Evolutionary conservation across 768 basidiomycete species (phyloP).

Genomic region (Pulveroboletus ravenelii): DNA sequence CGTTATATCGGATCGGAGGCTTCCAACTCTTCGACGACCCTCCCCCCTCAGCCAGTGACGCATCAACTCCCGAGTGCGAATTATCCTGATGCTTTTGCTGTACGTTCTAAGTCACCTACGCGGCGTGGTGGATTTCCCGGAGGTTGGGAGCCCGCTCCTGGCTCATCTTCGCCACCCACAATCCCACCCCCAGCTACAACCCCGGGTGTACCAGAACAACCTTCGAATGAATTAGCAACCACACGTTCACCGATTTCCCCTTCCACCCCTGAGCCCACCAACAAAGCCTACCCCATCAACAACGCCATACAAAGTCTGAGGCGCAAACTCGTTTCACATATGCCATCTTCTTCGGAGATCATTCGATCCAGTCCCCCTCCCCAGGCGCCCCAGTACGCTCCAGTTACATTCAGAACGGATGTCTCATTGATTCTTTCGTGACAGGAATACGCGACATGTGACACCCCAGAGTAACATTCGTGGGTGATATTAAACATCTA

Average conservation of each 20-base stretch:
- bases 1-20: slow-evolving; percentile 21
- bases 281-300: slow-evolving; percentile 5
- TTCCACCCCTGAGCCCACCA: slow-evolving; percentile 2
- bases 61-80: slow-evolving; percentile 10
- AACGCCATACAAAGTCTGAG: slow-evolving; percentile 24
- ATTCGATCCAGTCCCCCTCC: slow-evolving; percentile 13
- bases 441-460: slow-evolving; percentile 24
- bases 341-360: slow-evolving; percentile 16
- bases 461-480: slow-evolving; percentile 44
- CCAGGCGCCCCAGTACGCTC: slow-evolving; percentile 17
- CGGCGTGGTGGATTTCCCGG: slow-evolving; percentile 19
- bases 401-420: not conserved
- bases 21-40: slow-evolving; percentile 3
- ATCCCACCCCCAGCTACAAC: not conserved
- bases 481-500: slow-evolving; percentile 17
- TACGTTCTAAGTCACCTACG: slow-evolving; percentile 19
- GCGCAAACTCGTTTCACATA: slow-evolving; percentile 24
- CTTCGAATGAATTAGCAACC: slow-evolving; percentile 1
- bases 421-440: not conserved
- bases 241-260: not conserved
- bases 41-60: slow-evolving; percentile 9
- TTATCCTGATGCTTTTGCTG: not conserved
- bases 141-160: slow-evolving; percentile 19
- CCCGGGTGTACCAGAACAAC: slow-evolving; percentile 4
- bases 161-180: slow-evolving; percentile 7